Percentiles rank a stretch among this genome's conserved stretches.
These are phyloP conservation scores for Hanseniaspora lachancei DNA, from an alignment of 805 yeast genomes.

Conservation along the genomic window DNA sequence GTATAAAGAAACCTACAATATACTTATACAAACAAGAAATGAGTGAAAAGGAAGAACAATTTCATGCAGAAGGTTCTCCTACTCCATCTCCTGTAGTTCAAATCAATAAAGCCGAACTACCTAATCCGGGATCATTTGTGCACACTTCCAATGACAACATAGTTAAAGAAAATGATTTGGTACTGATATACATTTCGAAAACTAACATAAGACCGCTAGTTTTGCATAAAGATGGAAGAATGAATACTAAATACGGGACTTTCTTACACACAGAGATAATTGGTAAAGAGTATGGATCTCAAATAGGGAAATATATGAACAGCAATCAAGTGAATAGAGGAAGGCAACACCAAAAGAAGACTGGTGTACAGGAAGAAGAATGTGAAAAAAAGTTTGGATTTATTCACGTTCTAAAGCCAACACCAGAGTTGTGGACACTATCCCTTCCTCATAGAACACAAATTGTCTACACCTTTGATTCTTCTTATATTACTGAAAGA, in stretches of 20 bases:
- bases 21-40: background rate
- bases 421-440: slow-evolving; percentile 93
- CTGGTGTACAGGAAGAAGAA: background rate
- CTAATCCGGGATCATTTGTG: slow-evolving; percentile 5
- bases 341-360: slow-evolving; percentile 6
- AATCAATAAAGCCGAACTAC: background rate
- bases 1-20: background rate
- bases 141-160: slow-evolving; percentile 47
- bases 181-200: slow-evolving; percentile 73
- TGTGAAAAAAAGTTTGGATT: slow-evolving; percentile 42
- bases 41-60: background rate
- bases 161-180: slow-evolving; percentile 80
- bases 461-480: slow-evolving; percentile 91
- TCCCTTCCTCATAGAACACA: slow-evolving; percentile 95
- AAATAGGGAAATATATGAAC: slow-evolving; percentile 53
- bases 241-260: slow-evolving; percentile 81
- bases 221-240: slow-evolving; percentile 42
- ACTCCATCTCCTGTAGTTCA: slow-evolving; percentile 4
- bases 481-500: slow-evolving; percentile 78
- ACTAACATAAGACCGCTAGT: slow-evolving; percentile 63
- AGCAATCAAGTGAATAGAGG: slow-evolving; percentile 28
- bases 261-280: slow-evolving; percentile 78
- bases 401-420: slow-evolving; percentile 76
- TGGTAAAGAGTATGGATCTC: slow-evolving; percentile 72
- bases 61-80: background rate